phyloP scores from a whole-genome alignment of 202 grass and related monocot genomes.

The Dendrocalamus latiflorus region DNA sequence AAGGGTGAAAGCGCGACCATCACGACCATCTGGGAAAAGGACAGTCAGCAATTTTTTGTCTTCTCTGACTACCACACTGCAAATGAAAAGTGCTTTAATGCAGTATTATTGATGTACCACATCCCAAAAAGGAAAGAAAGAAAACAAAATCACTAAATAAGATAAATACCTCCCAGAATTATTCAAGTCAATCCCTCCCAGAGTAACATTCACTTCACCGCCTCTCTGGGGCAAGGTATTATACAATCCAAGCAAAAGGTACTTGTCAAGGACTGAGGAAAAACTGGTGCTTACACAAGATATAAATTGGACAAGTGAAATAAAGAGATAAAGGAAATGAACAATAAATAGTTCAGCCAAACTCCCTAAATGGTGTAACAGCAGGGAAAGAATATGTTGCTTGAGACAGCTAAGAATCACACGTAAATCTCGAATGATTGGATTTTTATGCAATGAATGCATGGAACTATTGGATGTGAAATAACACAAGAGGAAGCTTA shows the following conservation, averaged over 20 bases:
- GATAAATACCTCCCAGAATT: no score
- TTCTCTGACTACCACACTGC: conserved; percentile 97
- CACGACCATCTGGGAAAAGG: conserved; percentile 98
- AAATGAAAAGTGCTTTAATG: conserved; percentile 21
- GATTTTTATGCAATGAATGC: conserved; percentile 4
- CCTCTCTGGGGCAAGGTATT: conserved; percentile 88
- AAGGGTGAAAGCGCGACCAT: conserved; percentile 96
- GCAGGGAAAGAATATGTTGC: conserved; percentile 6
- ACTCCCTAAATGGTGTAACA: conserved; percentile 6
- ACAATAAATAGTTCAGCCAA: not conserved
- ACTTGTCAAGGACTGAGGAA: conserved; percentile 28
- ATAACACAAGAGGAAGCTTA: not conserved
- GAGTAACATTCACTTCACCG: conserved; percentile 85
- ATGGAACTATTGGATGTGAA: not conserved
- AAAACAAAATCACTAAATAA: no score
- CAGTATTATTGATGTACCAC: no score
- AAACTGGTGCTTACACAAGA: conserved; percentile 1
- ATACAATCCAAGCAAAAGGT: conserved; percentile 43
- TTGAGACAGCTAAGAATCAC: not conserved
- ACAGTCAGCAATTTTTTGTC: conserved; percentile 97
- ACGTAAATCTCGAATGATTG: not conserved
- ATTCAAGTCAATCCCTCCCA: no score
- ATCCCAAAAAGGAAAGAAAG: no score
- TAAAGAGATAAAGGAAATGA: not conserved
- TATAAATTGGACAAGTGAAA: conserved; percentile 11